Evolutionary conservation across 2,329 filamentous ascomycete species (phyloP).

Genomic region (Cladosporium austrohemisphaericum): DNA sequence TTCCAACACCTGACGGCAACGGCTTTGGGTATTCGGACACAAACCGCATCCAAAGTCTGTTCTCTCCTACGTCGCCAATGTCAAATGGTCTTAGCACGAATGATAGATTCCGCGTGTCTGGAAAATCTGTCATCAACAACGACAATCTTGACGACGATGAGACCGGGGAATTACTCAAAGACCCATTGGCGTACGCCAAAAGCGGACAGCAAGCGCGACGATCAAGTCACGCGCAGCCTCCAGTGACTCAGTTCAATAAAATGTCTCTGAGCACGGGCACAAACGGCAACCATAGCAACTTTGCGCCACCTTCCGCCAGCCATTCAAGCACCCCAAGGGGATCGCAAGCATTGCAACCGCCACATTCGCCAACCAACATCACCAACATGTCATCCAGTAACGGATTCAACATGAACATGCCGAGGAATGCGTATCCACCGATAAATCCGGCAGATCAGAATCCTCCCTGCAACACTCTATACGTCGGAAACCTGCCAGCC

Average conservation of each 20-base stretch:
- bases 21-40: slow-evolving; percentile 57
- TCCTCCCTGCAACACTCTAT: slow-evolving; percentile 94
- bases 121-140: slow-evolving; percentile 70
- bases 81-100: slow-evolving; percentile 65
- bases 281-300: slow-evolving; percentile 33
- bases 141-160: slow-evolving; percentile 64
- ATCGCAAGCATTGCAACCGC: slow-evolving; percentile 44
- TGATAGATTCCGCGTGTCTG: slow-evolving; percentile 58
- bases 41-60: slow-evolving; percentile 57
- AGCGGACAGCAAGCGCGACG: slow-evolving; percentile 59
- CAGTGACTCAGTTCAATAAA: slow-evolving; percentile 63
- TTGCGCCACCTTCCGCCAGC: slow-evolving; percentile 54
- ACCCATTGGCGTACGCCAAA: slow-evolving; percentile 70
- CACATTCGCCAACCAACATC: slow-evolving; percentile 52
- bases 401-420: slow-evolving; percentile 57
- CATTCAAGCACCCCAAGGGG: slow-evolving; percentile 48
- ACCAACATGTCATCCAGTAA: slow-evolving; percentile 38
- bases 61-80: slow-evolving; percentile 70
- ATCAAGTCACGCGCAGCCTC: slow-evolving; percentile 68
- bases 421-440: slow-evolving; percentile 69
- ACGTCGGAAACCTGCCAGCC: slow-evolving; percentile 92
- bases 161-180: slow-evolving; percentile 66
- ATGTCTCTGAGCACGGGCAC: slow-evolving; percentile 67
- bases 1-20: slow-evolving; percentile 42
- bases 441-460: slow-evolving; percentile 95